Percentiles rank a stretch among this genome's conserved stretches.
phyloP scores from a whole-genome alignment of 306 rosid species.

The Begonia loranthoides region DNA sequence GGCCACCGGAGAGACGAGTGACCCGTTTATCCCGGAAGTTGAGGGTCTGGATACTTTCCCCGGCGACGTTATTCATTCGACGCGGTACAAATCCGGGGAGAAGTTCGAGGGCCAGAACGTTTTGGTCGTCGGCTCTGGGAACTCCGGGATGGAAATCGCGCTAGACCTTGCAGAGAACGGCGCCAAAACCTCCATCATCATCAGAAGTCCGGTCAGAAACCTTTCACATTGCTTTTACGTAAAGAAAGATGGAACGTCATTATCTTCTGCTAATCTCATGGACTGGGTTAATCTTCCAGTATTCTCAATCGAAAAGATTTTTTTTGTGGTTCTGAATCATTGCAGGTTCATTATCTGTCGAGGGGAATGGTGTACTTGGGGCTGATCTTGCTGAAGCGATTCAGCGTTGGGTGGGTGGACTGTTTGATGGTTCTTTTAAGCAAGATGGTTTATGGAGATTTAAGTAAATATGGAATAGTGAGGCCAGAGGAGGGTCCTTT shows the following conservation, averaged over 20 bases:
- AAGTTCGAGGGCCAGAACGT: conserved; percentile 28
- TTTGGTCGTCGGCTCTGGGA: conserved; percentile 70
- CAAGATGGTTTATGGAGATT: conserved; percentile 36
- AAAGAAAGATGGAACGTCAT: too few species aligned
- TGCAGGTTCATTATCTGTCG: conserved; percentile 50
- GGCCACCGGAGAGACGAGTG: conserved; percentile 44
- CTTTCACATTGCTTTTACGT: too few species aligned
- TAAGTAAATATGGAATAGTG: conserved; percentile 31
- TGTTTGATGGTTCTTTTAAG: conserved; percentile 30
- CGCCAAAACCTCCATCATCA: conserved; percentile 40
- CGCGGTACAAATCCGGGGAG: conserved; percentile 27
- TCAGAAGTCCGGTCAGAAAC: conserved; percentile 48
- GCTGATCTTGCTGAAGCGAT: conserved; percentile 28
- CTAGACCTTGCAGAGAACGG: conserved; percentile 37
- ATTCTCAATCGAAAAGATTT: too few species aligned
- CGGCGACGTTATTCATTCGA: conserved; percentile 53
- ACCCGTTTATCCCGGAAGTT: conserved; percentile 36
- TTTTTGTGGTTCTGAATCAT: neutral
- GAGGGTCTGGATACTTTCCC: conserved; percentile 29
- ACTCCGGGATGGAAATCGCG: conserved; percentile 69
- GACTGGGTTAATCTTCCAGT: too few species aligned
- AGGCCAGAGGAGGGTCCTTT: conserved; percentile 68
- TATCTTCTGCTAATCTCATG: too few species aligned
- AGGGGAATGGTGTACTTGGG: conserved; percentile 29
- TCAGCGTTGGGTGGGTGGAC: conserved; percentile 35